Conservation (phyloP, 805 yeast species). For the Ascoidea tarda region DNA sequence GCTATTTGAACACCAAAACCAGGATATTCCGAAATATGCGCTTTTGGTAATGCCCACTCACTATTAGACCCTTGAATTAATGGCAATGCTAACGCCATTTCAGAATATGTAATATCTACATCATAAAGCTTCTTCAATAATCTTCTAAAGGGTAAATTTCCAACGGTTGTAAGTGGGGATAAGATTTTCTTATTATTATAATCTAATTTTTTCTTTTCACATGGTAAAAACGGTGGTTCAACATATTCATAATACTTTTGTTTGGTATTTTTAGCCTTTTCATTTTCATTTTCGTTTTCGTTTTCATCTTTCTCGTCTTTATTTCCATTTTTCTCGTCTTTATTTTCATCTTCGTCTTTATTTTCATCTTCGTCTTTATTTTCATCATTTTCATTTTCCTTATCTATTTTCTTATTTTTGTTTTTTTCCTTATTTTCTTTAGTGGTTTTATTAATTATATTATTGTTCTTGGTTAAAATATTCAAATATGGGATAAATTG, state of each 20-base stretch:
- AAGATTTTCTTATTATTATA: conserved; percentile 68
- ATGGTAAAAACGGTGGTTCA: conserved; percentile 63
- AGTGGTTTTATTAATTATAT: conserved; percentile 17
- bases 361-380: conserved; percentile 13
- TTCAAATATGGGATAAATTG: conserved; percentile 52
- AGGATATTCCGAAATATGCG: conserved; percentile 68
- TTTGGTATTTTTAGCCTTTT: conserved; percentile 15
- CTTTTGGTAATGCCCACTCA: conserved; percentile 96
- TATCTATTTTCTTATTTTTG: conserved; percentile 22
- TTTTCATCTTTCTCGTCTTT: conserved; percentile 3
- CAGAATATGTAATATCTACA: conserved; percentile 87
- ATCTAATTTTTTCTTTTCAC: conserved; percentile 71
- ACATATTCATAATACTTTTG: conserved; percentile 34
- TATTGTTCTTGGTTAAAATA: conserved; percentile 30
- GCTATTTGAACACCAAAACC: conserved; percentile 94
- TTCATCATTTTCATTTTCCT: conserved; percentile 20
- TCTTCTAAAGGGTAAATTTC: conserved; percentile 89
- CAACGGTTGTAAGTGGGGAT: conserved; percentile 95
- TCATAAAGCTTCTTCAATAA: conserved; percentile 73
- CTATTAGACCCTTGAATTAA: conserved; percentile 80
- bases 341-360: conserved; percentile 6
- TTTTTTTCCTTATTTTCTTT: conserved; percentile 14
- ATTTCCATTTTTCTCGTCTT: conserved; percentile 12
- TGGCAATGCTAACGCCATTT: conserved; percentile 87
- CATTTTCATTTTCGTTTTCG: not conserved